phyloP scores from a whole-genome alignment of 345 rosid species.

The Diplotaxis tenuifolia region DNA sequence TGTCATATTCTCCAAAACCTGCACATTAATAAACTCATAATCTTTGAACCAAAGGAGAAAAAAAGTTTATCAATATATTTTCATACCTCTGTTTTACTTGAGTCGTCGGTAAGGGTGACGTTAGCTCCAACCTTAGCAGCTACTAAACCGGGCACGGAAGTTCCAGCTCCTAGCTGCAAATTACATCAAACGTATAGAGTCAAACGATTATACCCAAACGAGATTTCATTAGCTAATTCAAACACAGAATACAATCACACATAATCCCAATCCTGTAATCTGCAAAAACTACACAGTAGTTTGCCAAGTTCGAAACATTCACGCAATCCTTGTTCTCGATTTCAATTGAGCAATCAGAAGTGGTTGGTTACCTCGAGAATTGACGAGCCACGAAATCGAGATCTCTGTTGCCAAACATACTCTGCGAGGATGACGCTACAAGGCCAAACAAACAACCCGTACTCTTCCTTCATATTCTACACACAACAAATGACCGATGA shows the following conservation, averaged over 20 bases:
- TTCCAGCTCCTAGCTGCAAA: constrained; percentile 78
- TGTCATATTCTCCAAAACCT: constrained; percentile 85
- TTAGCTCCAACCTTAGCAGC: constrained; percentile 77
- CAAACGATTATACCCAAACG: too few species aligned
- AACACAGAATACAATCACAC: not conserved
- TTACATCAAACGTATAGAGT: too few species aligned
- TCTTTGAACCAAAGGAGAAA: not conserved
- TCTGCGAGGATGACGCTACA: constrained; percentile 82
- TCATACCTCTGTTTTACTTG: constrained; percentile 56
- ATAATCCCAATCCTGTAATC: not conserved
- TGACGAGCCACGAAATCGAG: constrained; percentile 48
- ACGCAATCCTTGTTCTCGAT: not conserved
- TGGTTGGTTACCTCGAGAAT: constrained; percentile 51
- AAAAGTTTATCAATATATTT: not conserved
- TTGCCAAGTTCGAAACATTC: too few species aligned
- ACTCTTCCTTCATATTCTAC: constrained; percentile 85
- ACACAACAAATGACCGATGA: not conserved
- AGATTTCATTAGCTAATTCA: too few species aligned
- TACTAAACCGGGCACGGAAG: constrained; percentile 44
- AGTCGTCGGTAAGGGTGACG: constrained; percentile 61
- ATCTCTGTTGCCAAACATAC: constrained; percentile 85
- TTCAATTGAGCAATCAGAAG: not conserved
- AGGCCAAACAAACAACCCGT: constrained; percentile 89
- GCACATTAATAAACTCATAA: constrained; percentile 22
- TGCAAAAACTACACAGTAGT: not conserved